Evolutionary conservation across 176 grass and related monocot genomes (phyloP), one percentile per base, ranked within the genome.

Genomic region (Carex scoparia): DNA sequence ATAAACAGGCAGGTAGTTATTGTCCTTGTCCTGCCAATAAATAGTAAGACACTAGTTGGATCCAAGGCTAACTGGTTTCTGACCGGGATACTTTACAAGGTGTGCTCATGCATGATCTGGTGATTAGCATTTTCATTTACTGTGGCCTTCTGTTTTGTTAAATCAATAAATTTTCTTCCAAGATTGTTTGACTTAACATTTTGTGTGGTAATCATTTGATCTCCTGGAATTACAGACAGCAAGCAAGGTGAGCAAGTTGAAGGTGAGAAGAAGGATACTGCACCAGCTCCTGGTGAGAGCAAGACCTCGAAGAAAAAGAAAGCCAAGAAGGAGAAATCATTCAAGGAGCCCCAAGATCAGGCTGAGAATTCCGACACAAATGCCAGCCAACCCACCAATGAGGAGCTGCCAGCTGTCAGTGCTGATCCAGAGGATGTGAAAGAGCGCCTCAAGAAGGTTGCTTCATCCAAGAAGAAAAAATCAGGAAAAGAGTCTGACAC

Each of bases 371-470:
- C 87, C 12, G 89, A 98, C 48, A 83, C 13, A 27, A 80, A 90
- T 61, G 76, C 58, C 28, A 80, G 38, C 80, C 87, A 93, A 64
- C 73, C 53, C 53, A 76, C 80, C 15, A 87, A 59, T 65, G 93
- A 74, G 69, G 96, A 91, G 76, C 86, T 64, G 19, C 54, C 91
- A 70, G 91, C 92, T 72, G 93, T 86, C 68, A 88, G 90, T 74
- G 85, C 93, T 10, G 12, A 84, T 83, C 81, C 91, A n/a, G 83
- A 92, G 69, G 96, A 94, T 53, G 77, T 98, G 74, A 98, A 98
- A 89, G 96, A 95, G 79, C 91, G 95, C 51, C 51, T 98, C 79
- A 98, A 98, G 88, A 98, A 98, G 91, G 83, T 98, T 90, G 91
- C 93, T 80, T 94, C 92, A 13, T 87, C 86, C 89, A 98, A 92